These are phyloP conservation scores for Retiboletus flavoniger DNA, from an alignment of 1,284 basidiomycete genomes.

Conservation along the genomic window DNA sequence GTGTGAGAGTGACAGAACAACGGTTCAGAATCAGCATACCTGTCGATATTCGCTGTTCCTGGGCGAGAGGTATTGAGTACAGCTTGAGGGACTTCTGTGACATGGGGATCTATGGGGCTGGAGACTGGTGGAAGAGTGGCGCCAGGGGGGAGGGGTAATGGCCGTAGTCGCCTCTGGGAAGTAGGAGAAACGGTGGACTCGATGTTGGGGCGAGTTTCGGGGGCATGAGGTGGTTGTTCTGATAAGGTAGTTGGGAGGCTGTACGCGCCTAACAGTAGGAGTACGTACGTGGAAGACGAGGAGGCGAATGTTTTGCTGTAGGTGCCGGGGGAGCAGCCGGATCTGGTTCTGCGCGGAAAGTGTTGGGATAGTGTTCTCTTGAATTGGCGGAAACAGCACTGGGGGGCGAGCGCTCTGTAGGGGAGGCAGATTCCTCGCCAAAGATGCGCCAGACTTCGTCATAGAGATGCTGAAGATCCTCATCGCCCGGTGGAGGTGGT, in stretches of 20 bases:
- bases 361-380: constrained; percentile 22
- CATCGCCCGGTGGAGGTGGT: constrained; percentile 53
- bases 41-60: constrained; percentile 26
- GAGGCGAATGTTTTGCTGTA: constrained; percentile 15
- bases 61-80: constrained; percentile 25
- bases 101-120: constrained; percentile 19
- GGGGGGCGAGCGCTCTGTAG: constrained; percentile 26
- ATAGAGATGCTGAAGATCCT: constrained; percentile 68
- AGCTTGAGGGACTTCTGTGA: constrained; percentile 16
- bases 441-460: constrained; percentile 71
- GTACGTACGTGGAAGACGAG: constrained; percentile 28
- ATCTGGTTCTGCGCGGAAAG: constrained; percentile 27
- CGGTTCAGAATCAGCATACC: constrained; percentile 16
- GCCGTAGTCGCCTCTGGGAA: constrained; percentile 34
- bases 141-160: constrained; percentile 33
- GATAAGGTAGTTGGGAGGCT: background rate
- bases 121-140: constrained; percentile 12
- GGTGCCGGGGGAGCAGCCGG: constrained; percentile 9
- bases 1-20: background rate
- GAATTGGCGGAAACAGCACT: constrained; percentile 11
- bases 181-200: constrained; percentile 37
- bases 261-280: background rate
- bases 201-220: constrained; percentile 22
- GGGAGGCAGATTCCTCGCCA: constrained; percentile 40
- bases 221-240: constrained; percentile 17